A percentile compares a stretch with the other conserved stretches of the same genome.
These are phyloP conservation scores for Podospora conica DNA, from an alignment of 495 filamentous ascomycete genomes.

Conservation along the genomic window DNA sequence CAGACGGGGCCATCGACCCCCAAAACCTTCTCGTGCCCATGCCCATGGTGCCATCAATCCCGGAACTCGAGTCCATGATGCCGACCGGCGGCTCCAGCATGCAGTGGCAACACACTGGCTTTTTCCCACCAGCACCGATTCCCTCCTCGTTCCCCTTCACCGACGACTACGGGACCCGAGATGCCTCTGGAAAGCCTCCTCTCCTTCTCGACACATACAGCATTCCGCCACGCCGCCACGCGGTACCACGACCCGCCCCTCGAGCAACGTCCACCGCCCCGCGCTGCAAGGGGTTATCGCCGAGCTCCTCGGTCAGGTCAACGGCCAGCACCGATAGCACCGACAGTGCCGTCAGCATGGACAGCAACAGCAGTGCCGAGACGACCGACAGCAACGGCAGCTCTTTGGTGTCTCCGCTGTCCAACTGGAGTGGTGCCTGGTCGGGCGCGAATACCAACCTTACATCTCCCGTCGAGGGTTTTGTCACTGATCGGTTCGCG, in stretches of 20 bases:
- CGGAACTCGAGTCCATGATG: constrained; percentile 30
- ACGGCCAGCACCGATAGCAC: constrained; percentile 32
- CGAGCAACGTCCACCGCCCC: constrained; percentile 12
- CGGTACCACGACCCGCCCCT: constrained; percentile 15
- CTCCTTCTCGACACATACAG: constrained; percentile 29
- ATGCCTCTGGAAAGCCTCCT: constrained; percentile 12
- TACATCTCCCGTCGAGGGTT: constrained; percentile 27
- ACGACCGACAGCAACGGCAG: constrained; percentile 30
- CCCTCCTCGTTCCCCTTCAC: background rate
- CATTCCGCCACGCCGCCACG: constrained; percentile 19
- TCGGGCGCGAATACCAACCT: constrained; percentile 29
- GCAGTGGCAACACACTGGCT: constrained; percentile 19
- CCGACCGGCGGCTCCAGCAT: constrained; percentile 15
- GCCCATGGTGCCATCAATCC: constrained; percentile 12
- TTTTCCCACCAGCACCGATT: background rate
- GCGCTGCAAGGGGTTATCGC: constrained; percentile 31
- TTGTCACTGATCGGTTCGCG: constrained; percentile 20
- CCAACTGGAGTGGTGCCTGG: constrained; percentile 32
- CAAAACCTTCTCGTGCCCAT: constrained; percentile 23
- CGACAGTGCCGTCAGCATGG: constrained; percentile 15
- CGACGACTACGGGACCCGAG: constrained; percentile 11
- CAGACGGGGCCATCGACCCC: constrained; percentile 24
- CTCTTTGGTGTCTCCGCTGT: constrained; percentile 31
- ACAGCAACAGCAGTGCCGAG: constrained; percentile 21
- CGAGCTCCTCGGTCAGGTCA: constrained; percentile 37